These are phyloP conservation scores for Penicillium subrubescens DNA, from an alignment of 495 filamentous ascomycete species.

Conservation along the genomic window DNA sequence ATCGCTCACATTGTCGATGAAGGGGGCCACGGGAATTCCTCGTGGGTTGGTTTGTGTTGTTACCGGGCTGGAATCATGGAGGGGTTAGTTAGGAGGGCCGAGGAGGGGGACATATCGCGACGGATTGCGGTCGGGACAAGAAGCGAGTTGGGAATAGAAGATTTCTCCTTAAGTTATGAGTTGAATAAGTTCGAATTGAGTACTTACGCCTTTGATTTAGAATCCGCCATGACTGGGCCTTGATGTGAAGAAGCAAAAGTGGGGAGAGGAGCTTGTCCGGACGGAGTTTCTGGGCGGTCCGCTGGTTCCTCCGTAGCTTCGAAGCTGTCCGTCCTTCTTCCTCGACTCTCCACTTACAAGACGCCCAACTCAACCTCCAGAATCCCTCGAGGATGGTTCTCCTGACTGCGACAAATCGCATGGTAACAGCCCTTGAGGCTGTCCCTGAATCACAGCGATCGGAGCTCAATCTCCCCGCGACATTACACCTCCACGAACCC, in stretches of 20 bases:
- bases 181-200: not conserved
- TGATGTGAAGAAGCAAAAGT: constrained; percentile 27
- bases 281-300: constrained; percentile 21
- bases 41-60: constrained; percentile 73
- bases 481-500: constrained; percentile 60
- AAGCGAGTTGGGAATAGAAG: constrained; percentile 1
- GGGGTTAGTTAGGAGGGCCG: constrained; percentile 21
- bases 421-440: constrained; percentile 63
- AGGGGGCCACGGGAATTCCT: constrained; percentile 92
- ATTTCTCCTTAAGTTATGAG: not conserved
- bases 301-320: constrained; percentile 15
- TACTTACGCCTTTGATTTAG: constrained; percentile 29
- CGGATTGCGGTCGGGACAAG: not conserved
- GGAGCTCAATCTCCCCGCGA: constrained; percentile 37
- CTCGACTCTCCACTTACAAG: not conserved
- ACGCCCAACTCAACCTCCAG: not conserved
- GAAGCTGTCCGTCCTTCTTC: not conserved
- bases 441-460: constrained; percentile 35
- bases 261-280: constrained; percentile 25
- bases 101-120: not conserved
- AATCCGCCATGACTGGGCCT: constrained; percentile 26
- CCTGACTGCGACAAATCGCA: constrained; percentile 71
- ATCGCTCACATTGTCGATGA: constrained; percentile 94
- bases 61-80: constrained; percentile 25
- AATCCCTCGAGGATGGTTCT: constrained; percentile 63